Evolutionary conservation across 75 land plant genomes (phyloP).

Genomic region (Chamaecyparis obtusa): DNA sequence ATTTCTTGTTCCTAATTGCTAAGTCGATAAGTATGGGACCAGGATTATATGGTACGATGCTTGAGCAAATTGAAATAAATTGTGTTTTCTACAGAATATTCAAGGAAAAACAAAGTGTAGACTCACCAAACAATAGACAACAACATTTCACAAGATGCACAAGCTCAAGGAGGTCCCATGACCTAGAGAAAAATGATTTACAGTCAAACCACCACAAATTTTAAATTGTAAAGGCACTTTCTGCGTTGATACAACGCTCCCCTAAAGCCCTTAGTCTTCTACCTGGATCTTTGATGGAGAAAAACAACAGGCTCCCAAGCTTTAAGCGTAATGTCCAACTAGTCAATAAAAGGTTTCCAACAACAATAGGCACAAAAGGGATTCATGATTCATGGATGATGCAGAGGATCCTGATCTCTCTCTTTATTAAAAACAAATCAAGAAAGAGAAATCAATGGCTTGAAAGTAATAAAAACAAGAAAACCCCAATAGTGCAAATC

Average conservation of each 20-base stretch:
- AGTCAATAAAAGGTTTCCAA: background rate
- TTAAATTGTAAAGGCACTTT: background rate
- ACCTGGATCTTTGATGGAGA: background rate
- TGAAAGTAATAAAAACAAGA: background rate
- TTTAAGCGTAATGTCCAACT: background rate
- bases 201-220: background rate
- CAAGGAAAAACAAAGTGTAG: constrained; percentile 12
- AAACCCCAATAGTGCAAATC: background rate
- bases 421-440: no score
- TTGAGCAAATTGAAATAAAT: constrained; percentile 47
- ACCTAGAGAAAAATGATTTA: background rate
- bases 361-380: no score
- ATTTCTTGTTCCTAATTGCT: background rate
- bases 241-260: constrained; percentile 4
- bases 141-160: constrained; percentile 21
- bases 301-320: background rate
- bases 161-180: background rate
- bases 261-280: constrained; percentile 20
- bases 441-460: background rate
- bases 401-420: no score
- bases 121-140: constrained; percentile 19
- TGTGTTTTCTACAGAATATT: constrained; percentile 10
- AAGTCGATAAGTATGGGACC: constrained; percentile 22
- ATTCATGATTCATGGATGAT: no score
- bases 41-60: constrained; percentile 44